A percentile compares a stretch with the other conserved stretches of the same genome.
Conservation (phyloP, 148 eudicot species). For the Vaccinium myrtillus region DNA sequence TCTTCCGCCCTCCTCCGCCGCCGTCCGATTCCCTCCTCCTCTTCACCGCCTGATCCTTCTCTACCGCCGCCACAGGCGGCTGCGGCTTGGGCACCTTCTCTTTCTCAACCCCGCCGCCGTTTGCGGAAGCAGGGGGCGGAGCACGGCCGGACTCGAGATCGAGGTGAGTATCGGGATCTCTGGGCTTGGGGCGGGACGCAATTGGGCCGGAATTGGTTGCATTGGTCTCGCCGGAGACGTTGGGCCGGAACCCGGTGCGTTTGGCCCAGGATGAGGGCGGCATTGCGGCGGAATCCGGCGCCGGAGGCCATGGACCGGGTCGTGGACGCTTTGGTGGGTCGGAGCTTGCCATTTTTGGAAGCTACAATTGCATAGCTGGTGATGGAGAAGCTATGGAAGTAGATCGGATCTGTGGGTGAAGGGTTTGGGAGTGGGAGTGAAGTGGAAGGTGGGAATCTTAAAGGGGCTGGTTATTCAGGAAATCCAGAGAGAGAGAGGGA, state of each 20-base stretch:
- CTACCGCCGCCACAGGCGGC: slow-evolving; percentile 9
- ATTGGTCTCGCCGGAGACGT: slow-evolving; percentile 82
- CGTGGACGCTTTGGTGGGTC: slow-evolving; percentile 16
- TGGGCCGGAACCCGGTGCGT: slow-evolving; percentile 36
- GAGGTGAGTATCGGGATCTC: slow-evolving; percentile 26
- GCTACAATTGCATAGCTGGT: neutral
- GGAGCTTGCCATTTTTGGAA: neutral
- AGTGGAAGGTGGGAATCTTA: neutral
- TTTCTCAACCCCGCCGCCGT: slow-evolving; percentile 25
- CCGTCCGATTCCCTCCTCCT: slow-evolving; percentile 48
- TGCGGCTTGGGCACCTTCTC: slow-evolving; percentile 8
- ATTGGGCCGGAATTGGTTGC: slow-evolving; percentile 59
- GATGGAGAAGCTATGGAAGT: neutral
- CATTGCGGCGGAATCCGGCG: slow-evolving; percentile 56
- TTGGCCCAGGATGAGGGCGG: slow-evolving; percentile 30
- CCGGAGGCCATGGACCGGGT: slow-evolving; percentile 76
- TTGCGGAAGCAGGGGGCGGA: slow-evolving; percentile 27
- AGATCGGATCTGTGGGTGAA: neutral
- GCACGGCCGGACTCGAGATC: slow-evolving; percentile 71
- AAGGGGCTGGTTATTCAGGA: neutral
- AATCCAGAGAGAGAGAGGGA: neutral
- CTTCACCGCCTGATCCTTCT: slow-evolving; percentile 46
- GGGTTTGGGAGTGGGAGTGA: neutral
- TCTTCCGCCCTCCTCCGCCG: slow-evolving; percentile 28
- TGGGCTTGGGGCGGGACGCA: slow-evolving; percentile 31